Percentiles rank a stretch among this genome's conserved stretches.
Evolutionary conservation across 2,329 filamentous ascomycete species (phyloP).

Genomic region (Colletotrichum sp.): DNA sequence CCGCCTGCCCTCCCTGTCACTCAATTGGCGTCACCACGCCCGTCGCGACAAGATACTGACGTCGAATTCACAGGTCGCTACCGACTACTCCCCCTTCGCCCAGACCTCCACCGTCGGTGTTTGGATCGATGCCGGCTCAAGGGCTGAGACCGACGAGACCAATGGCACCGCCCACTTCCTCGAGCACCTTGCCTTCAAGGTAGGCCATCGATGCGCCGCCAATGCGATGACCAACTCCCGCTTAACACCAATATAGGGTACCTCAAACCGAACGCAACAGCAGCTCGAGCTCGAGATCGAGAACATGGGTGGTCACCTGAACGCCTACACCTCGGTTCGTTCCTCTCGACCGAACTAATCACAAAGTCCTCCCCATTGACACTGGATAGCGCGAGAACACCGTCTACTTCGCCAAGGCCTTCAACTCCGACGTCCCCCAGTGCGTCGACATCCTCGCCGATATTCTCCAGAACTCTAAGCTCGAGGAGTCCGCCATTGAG

Average conservation of each 20-base stretch:
- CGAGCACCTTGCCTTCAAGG: conserved; percentile 99
- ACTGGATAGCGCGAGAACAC: conserved; percentile 87
- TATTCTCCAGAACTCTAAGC: conserved; percentile 99
- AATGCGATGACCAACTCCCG: not conserved
- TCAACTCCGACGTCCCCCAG: conserved; percentile 96
- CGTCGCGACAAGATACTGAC: conserved; percentile 30
- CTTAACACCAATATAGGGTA: conserved; percentile 65
- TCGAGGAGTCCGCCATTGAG: conserved; percentile 91
- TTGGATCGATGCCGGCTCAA: conserved; percentile 98
- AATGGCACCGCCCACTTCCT: conserved; percentile 99
- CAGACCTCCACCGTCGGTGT: conserved; percentile 98
- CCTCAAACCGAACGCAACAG: conserved; percentile 90
- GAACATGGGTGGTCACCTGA: conserved; percentile 99
- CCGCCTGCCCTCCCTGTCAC: not conserved
- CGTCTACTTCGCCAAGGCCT: conserved; percentile 99
- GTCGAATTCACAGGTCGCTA: conserved; percentile 74
- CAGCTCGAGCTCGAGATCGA: conserved; percentile 99
- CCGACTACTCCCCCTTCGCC: conserved; percentile 96
- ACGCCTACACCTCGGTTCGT: conserved; percentile 98
- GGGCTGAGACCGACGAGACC: conserved; percentile 97
- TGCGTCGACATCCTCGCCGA: conserved; percentile 98
- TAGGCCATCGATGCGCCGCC: conserved; percentile 42
- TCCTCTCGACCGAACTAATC: conserved; percentile 7
- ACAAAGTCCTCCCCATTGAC: conserved; percentile 2
- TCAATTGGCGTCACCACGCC: conserved; percentile 41